Conservation (phyloP, 2,329 filamentous ascomycete species). For the Fusarium fracticaudum region DNA sequence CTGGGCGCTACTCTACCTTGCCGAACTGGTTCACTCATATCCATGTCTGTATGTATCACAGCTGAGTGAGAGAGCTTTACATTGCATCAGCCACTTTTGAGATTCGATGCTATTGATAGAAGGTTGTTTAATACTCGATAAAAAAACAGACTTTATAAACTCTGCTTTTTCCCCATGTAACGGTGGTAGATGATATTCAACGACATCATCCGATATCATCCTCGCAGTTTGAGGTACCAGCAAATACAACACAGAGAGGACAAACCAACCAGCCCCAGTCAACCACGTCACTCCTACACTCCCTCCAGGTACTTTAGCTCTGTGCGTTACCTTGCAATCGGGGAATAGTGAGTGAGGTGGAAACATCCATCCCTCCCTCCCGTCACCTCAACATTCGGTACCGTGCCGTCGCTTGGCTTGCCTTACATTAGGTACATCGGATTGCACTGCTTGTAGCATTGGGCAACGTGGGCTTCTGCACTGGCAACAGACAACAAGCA, state of each 20-base stretch:
- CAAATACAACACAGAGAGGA: slow-evolving; percentile 6
- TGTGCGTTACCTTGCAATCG: slow-evolving; percentile 22
- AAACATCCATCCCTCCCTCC: slow-evolving; percentile 9
- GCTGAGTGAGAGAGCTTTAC: neutral
- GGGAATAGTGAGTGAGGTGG: slow-evolving; percentile 38
- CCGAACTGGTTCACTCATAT: slow-evolving; percentile 19
- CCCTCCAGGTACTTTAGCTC: slow-evolving; percentile 19
- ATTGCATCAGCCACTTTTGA: slow-evolving; percentile 14
- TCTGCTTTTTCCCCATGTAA: neutral
- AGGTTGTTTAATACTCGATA: neutral
- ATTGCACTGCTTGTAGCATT: neutral
- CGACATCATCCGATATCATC: neutral
- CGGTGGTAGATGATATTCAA: neutral
- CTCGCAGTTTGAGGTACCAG: slow-evolving; percentile 1
- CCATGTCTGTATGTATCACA: neutral
- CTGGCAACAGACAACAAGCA: slow-evolving; percentile 8
- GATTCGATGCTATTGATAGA: neutral
- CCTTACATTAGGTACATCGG: neutral
- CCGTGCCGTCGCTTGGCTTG: neutral
- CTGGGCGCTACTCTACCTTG: slow-evolving; percentile 17
- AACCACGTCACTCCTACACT: slow-evolving; percentile 39
- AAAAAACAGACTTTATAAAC: no score
- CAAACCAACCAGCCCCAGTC: slow-evolving; percentile 27
- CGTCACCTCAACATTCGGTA: neutral
- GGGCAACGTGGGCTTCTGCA: slow-evolving; percentile 4